Evolutionary conservation across 2,329 filamentous ascomycete genomes (phyloP).

Genomic region (Talaromyces sp.): DNA sequence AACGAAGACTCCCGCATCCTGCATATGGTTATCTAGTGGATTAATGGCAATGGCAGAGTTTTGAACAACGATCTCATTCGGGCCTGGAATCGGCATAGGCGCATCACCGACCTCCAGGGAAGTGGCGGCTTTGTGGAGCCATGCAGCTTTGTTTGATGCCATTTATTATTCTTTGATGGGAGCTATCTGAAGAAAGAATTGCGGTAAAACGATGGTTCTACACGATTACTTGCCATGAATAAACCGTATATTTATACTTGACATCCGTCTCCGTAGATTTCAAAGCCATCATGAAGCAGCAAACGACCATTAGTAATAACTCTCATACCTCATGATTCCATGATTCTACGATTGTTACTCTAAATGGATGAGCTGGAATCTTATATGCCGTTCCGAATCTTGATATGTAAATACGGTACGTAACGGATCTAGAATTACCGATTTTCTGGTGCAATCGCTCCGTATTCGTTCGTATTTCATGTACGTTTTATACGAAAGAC

Average conservation of each 20-base stretch:
- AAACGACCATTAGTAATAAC: neutral
- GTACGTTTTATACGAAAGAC: neutral
- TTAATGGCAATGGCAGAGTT: slow-evolving; percentile 19
- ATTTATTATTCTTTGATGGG: neutral
- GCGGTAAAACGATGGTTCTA: neutral
- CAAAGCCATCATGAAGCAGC: neutral
- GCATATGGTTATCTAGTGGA: slow-evolving; percentile 18
- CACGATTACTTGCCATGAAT: neutral
- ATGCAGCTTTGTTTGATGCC: slow-evolving; percentile 19
- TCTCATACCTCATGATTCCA: neutral
- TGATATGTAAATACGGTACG: neutral
- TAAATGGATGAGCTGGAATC: neutral
- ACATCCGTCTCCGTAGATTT: neutral
- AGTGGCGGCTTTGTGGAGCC: slow-evolving; percentile 13
- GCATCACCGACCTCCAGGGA: slow-evolving; percentile 14
- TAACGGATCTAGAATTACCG: neutral
- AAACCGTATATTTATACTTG: neutral
- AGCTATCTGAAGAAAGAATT: neutral
- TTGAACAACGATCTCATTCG: slow-evolving; percentile 16
- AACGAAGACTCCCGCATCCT: slow-evolving; percentile 12
- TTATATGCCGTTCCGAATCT: slow-evolving; percentile 12
- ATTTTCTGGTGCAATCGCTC: neutral
- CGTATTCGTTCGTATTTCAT: neutral
- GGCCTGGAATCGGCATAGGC: slow-evolving; percentile 15
- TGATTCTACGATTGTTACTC: neutral